Conservation (phyloP, 2,329 filamentous ascomycete species). For the Sarocladium strictum region DNA sequence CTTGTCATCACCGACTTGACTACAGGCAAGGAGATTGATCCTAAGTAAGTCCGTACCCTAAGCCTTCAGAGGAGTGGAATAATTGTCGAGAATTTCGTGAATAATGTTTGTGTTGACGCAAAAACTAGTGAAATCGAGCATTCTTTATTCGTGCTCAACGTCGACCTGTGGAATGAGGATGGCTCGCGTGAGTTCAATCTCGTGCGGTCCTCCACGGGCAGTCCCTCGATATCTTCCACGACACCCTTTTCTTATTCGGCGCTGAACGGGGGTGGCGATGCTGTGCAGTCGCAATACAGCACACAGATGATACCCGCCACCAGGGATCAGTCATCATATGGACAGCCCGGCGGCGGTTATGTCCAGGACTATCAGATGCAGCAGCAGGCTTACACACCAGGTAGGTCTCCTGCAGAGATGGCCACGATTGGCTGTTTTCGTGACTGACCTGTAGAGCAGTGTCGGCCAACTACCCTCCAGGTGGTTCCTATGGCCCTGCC, state of each 20-base stretch:
- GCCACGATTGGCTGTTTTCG: neutral
- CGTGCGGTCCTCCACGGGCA: slow-evolving; percentile 56
- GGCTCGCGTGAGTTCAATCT: slow-evolving; percentile 61
- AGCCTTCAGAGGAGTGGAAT: no score
- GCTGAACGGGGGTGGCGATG: slow-evolving; percentile 32
- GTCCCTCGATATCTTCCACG: slow-evolving; percentile 75
- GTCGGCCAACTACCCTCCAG: slow-evolving; percentile 23
- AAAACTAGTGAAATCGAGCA: slow-evolving; percentile 29
- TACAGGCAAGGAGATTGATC: slow-evolving; percentile 76
- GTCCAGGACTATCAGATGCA: slow-evolving; percentile 26
- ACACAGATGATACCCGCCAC: slow-evolving; percentile 31
- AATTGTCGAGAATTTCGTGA: no score
- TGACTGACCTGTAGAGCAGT: slow-evolving; percentile 13
- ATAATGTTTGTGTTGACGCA: neutral
- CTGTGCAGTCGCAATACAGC: slow-evolving; percentile 21
- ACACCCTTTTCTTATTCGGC: slow-evolving; percentile 67
- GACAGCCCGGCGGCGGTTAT: slow-evolving; percentile 22
- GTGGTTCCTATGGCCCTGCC: slow-evolving; percentile 28
- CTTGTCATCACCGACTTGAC: slow-evolving; percentile 69
- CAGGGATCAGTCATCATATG: slow-evolving; percentile 27
- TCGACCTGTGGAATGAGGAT: slow-evolving; percentile 63
- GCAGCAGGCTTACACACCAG: slow-evolving; percentile 24
- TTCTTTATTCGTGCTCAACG: slow-evolving; percentile 50
- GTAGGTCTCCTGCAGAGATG: slow-evolving; percentile 15
- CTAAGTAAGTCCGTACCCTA: slow-evolving; percentile 66